Conservation (phyloP, 2,329 filamentous ascomycete species). For the Aschersonia sp. region DNA sequence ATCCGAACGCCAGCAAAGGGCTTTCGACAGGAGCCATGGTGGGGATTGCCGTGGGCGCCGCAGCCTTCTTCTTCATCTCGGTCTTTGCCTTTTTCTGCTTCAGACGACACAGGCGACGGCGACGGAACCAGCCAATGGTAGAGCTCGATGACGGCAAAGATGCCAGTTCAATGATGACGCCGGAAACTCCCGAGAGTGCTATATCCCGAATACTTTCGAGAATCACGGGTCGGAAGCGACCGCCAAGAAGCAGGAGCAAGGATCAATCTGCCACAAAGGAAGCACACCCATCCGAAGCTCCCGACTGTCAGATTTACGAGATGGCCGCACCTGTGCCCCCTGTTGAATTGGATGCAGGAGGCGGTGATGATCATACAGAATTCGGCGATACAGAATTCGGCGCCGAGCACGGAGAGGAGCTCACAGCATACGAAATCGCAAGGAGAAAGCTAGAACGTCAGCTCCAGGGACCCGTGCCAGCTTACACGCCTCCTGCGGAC, state of each 20-base stretch:
- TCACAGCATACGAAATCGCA: conserved; percentile 35
- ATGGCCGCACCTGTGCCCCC: conserved; percentile 30
- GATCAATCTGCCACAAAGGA: conserved; percentile 8
- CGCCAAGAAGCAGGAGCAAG: conserved; percentile 8
- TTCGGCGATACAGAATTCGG: conserved; percentile 25
- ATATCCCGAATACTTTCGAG: conserved; percentile 22
- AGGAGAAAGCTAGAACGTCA: conserved; percentile 35
- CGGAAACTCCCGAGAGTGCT: conserved; percentile 10
- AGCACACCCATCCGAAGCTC: conserved; percentile 17
- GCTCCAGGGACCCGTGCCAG: conserved; percentile 32
- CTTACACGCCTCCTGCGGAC: conserved; percentile 28
- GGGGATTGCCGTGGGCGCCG: conserved; percentile 30
- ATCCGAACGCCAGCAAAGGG: conserved; percentile 6
- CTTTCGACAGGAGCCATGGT: conserved; percentile 26
- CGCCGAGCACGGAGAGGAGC: conserved; percentile 21
- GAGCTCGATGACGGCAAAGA: conserved; percentile 21
- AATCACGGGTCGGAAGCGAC: conserved; percentile 22
- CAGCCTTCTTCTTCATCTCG: conserved; percentile 16
- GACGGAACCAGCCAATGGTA: conserved; percentile 9
- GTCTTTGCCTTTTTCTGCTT: conserved; percentile 17
- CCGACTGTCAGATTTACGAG: conserved; percentile 36
- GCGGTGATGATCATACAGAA: conserved; percentile 19
- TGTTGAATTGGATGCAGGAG: conserved; percentile 31
- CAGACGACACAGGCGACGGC: conserved; percentile 19
- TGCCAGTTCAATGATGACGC: conserved; percentile 17